These are phyloP conservation scores for Luvunga scandens DNA, from an alignment of 345 rosid species.

Conservation along the genomic window DNA sequence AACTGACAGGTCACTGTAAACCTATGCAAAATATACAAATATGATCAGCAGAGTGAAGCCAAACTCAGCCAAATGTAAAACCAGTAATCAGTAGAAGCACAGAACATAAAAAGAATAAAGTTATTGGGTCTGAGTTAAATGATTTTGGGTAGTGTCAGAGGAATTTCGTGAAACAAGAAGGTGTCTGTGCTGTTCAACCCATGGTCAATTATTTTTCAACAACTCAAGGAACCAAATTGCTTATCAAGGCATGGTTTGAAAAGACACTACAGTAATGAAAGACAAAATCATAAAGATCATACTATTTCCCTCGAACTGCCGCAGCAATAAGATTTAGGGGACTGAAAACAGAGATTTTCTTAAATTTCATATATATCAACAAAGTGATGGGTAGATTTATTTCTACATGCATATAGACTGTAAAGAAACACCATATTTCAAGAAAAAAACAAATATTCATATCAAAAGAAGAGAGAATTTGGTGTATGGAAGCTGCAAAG, in stretches of 20 bases:
- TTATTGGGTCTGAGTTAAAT: background rate
- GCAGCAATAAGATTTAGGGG: background rate
- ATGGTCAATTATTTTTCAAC: background rate
- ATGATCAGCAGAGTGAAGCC: conserved; percentile 8
- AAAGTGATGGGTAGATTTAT: background rate
- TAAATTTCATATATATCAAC: background rate
- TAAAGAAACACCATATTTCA: background rate
- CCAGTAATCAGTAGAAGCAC: conserved; percentile 1
- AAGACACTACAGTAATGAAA: background rate
- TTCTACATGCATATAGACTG: background rate
- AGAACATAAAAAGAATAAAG: background rate
- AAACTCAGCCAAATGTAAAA: background rate
- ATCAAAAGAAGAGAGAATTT: background rate
- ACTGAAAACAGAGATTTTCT: background rate
- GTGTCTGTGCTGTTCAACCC: background rate
- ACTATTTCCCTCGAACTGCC: background rate
- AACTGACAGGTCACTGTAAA: conserved; percentile 85
- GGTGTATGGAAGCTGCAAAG: background rate
- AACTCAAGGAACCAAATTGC: background rate
- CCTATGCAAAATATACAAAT: conserved; percentile 36
- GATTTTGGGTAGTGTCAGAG: background rate
- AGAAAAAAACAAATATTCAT: background rate
- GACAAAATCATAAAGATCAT: background rate
- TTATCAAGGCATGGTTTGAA: background rate
- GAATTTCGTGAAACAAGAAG: background rate